phyloP scores from a whole-genome alignment of 805 yeast species.

The Torulaspora indica region DNA sequence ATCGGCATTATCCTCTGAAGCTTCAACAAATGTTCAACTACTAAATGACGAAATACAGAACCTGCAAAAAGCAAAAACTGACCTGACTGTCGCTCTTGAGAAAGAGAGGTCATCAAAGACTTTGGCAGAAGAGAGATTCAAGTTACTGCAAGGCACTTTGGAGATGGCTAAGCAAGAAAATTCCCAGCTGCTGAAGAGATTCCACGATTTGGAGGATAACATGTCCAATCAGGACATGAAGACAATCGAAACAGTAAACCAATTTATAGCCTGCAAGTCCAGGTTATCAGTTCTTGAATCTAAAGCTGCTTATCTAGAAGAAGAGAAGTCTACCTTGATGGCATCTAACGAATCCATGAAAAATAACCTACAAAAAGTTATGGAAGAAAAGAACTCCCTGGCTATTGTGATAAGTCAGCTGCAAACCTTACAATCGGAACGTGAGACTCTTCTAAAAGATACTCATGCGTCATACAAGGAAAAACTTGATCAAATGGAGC shows the following conservation, averaged over 20 bases:
- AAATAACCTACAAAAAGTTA: slow-evolving; percentile 48
- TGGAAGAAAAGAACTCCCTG: slow-evolving; percentile 55
- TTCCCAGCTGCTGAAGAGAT: slow-evolving; percentile 41
- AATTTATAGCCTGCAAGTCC: slow-evolving; percentile 51
- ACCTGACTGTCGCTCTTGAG: slow-evolving; percentile 47
- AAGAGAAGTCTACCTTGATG: slow-evolving; percentile 52
- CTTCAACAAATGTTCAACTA: slow-evolving; percentile 44
- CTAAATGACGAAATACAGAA: slow-evolving; percentile 45
- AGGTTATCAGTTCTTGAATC: slow-evolving; percentile 42
- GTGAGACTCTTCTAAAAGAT: slow-evolving; percentile 50
- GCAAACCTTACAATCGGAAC: slow-evolving; percentile 57
- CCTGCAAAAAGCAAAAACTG: slow-evolving; percentile 42
- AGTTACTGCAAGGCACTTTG: slow-evolving; percentile 39
- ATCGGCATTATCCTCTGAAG: slow-evolving; percentile 26
- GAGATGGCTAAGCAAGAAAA: slow-evolving; percentile 44
- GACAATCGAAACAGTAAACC: slow-evolving; percentile 47
- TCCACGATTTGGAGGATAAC: slow-evolving; percentile 40
- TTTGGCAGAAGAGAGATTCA: slow-evolving; percentile 49
- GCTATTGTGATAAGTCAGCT: slow-evolving; percentile 54
- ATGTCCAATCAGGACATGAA: slow-evolving; percentile 46
- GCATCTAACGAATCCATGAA: slow-evolving; percentile 47
- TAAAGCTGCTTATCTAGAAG: slow-evolving; percentile 45
- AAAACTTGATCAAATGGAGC: slow-evolving; percentile 48
- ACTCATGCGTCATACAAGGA: slow-evolving; percentile 46
- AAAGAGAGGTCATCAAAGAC: slow-evolving; percentile 51